Evolutionary conservation across 805 yeast species (phyloP).

Genomic region (Yarrowia sp.): DNA sequence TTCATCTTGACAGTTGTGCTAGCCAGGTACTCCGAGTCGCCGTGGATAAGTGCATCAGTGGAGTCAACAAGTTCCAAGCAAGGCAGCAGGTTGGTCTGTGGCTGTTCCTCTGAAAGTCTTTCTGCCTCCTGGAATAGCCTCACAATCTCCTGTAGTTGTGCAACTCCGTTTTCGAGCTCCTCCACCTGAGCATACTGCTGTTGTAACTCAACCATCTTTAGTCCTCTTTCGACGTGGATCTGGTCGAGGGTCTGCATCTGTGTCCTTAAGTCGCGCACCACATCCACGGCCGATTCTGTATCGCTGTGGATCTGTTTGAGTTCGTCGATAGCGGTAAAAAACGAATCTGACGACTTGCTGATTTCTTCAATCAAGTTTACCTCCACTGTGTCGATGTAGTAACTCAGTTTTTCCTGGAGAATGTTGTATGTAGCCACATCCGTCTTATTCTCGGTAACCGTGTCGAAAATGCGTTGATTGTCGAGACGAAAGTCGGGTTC

Average conservation of each 20-base stretch:
- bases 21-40: conserved; percentile 35
- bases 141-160: conserved; percentile 50
- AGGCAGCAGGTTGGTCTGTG: conserved; percentile 44
- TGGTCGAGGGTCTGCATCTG: conserved; percentile 48
- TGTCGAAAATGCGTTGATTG: conserved; percentile 77
- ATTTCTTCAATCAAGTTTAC: conserved; percentile 76
- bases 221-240: conserved; percentile 50
- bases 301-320: conserved; percentile 54
- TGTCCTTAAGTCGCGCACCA: conserved; percentile 46
- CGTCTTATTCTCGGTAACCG: conserved; percentile 62
- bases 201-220: conserved; percentile 48
- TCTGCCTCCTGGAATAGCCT: conserved; percentile 52
- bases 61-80: conserved; percentile 59
- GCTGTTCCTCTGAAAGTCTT: conserved; percentile 38
- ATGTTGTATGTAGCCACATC: conserved; percentile 49
- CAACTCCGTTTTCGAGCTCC: conserved; percentile 57
- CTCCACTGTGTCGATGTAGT: conserved; percentile 82
- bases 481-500: conserved; percentile 71
- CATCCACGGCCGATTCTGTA: conserved; percentile 45
- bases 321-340: conserved; percentile 80
- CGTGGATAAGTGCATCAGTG: conserved; percentile 57
- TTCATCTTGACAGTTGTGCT: background rate
- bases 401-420: conserved; percentile 73
- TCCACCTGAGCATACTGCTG: conserved; percentile 58
- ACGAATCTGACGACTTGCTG: conserved; percentile 76